A percentile compares a stretch with the other conserved stretches of the same genome.
Conservation (phyloP, 257 asterid species). For the Fraxinus pennsylvanica region DNA sequence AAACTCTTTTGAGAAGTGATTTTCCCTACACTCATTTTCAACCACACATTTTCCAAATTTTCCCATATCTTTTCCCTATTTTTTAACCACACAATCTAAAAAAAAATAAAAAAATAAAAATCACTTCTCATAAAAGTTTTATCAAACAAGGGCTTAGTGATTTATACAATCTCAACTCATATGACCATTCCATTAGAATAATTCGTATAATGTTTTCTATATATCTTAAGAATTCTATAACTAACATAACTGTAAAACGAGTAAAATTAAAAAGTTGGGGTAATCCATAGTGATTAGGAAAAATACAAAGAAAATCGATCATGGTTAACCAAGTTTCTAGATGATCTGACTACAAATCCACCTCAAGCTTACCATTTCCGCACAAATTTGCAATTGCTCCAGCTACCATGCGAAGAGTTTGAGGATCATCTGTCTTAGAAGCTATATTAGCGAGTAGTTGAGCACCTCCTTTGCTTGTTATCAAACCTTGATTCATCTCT, state of each 20-base stretch:
- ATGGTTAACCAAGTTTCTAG: not conserved
- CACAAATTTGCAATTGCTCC: constrained; percentile 96
- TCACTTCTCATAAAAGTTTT: too few species aligned
- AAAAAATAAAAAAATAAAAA: too few species aligned
- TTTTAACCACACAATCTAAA: too few species aligned
- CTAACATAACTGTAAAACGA: not conserved
- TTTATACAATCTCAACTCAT: not conserved
- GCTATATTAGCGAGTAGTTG: constrained; percentile 71
- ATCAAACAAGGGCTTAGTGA: too few species aligned
- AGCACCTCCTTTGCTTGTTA: constrained; percentile 74
- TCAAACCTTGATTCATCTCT: constrained; percentile 77
- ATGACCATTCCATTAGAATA: not conserved
- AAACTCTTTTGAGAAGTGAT: too few species aligned
- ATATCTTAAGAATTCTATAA: not conserved
- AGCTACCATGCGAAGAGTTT: constrained; percentile 90
- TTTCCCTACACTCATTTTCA: too few species aligned
- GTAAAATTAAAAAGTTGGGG: not conserved
- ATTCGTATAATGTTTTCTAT: not conserved
- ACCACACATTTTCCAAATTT: too few species aligned
- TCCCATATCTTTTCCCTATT: too few species aligned
- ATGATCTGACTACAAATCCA: not conserved
- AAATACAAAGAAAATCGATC: not conserved
- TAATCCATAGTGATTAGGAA: not conserved
- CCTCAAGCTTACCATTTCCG: constrained; percentile 69
- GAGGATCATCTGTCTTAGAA: constrained; percentile 71